Base-by-base conservation (phyloP, 225 moss, liverwort and hornwort species). In the Climacium dendroides region DNA sequence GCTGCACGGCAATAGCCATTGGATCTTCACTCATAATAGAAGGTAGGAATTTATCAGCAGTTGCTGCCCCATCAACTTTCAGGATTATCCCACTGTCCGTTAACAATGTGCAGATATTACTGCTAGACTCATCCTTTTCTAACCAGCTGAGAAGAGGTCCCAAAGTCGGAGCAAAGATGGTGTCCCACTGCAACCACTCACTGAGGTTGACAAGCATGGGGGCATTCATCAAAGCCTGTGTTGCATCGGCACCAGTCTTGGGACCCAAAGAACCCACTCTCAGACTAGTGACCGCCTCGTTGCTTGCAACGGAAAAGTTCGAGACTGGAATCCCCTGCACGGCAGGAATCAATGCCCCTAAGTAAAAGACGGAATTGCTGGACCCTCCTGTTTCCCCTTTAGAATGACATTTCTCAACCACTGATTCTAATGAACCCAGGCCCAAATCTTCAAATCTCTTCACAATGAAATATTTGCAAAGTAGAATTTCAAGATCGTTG, bases 61-160 rank as follows among this genome's bases (percentile, higher is more conserved):
- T 93, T 61, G 95, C 92, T 73, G 90, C 79, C 60, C 86, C 90
- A 91, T 97, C 95, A 72, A 97, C 89, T 87, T 93, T 96, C 75
- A 98, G 80, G 67, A 98, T 83, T 64, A 82, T 35, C 61, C 96
- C 98, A 80, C 88, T 89, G 84, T 88, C 83, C 54, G 96, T 95
- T 74, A 97, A 81, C 70, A 98, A 86, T 39, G 94, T 89, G 81
- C 91, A 91, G 77, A 96, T 80, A 63, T 87, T 93, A 71, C 88
- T 85, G 76, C 82, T 91, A 22, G 88, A 57, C 78, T 92, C 95
- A 82, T 94, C 89, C 67, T 86, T 85, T 89, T 98, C 97, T 62
- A 98, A 87, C 95, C 96, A 98, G 85, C 90, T 93, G 35, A 96
- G 88, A 85, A 98, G 91, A 89, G 95, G 82, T 52, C 98, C 98